These are phyloP conservation scores for Thermochaetoides dissita DNA, from an alignment of 2,329 filamentous ascomycete genomes.

Conservation along the genomic window DNA sequence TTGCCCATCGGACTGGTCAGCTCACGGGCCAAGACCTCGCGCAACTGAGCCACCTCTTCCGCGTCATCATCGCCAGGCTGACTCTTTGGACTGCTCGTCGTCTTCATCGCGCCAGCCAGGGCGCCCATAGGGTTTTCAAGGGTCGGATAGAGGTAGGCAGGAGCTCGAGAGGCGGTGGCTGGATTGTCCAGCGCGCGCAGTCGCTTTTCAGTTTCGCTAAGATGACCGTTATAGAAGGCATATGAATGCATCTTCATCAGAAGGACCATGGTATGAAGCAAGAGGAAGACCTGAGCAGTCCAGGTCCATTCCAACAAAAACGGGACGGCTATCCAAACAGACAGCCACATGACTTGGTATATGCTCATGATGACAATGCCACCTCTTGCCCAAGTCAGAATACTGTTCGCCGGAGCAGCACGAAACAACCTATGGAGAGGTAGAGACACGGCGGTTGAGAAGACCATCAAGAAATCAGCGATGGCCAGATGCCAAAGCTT, in stretches of 20 bases:
- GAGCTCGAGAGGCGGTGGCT: constrained; percentile 50
- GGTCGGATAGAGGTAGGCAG: constrained; percentile 63
- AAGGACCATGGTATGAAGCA: constrained; percentile 76
- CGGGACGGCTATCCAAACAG: constrained; percentile 70
- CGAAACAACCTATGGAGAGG: constrained; percentile 60
- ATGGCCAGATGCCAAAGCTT: constrained; percentile 79
- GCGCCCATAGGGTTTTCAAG: constrained; percentile 37
- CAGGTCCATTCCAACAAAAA: constrained; percentile 85
- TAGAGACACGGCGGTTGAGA: constrained; percentile 55
- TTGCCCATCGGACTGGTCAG: constrained; percentile 81
- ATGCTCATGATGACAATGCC: constrained; percentile 76
- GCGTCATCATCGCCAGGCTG: constrained; percentile 20
- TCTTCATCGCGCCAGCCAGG: constrained; percentile 16
- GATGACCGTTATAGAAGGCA: constrained; percentile 92
- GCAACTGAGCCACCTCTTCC: constrained; percentile 51
- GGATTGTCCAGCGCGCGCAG: constrained; percentile 68
- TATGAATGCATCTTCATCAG: constrained; percentile 99
- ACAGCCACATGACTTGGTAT: constrained; percentile 67
- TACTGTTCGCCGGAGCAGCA: constrained; percentile 30
- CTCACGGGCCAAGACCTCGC: constrained; percentile 79
- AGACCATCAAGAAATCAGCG: constrained; percentile 75
- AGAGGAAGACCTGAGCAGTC: constrained; percentile 92
- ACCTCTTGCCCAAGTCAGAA: constrained; percentile 57
- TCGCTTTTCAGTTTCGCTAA: constrained; percentile 73
- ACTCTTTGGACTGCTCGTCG: constrained; percentile 3